Percentiles rank a stretch among this genome's conserved stretches.
Conservation (phyloP, 2,329 filamentous ascomycete genomes). For the Huntiella abstrusa region DNA sequence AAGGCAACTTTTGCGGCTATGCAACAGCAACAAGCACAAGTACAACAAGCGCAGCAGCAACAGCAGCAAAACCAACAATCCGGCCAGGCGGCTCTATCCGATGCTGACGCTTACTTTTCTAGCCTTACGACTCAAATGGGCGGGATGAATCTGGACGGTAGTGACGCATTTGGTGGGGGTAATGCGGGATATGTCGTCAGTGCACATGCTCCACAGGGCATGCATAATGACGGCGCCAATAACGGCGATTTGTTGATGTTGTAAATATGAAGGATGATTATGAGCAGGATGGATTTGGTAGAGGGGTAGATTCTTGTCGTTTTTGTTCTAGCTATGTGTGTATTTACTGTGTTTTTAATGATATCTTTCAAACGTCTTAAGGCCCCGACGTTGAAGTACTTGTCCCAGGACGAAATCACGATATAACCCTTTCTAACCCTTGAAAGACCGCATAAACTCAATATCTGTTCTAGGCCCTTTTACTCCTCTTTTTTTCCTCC, state of each 20-base stretch:
- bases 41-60: neutral
- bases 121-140: conserved; percentile 61
- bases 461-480: too few species aligned
- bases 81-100: conserved; percentile 40
- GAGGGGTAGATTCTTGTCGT: neutral
- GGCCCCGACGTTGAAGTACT: neutral
- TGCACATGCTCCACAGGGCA: conserved; percentile 60
- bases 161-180: conserved; percentile 44
- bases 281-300: neutral
- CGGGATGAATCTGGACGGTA: conserved; percentile 45
- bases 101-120: conserved; percentile 80
- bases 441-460: too few species aligned
- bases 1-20: conserved; percentile 20
- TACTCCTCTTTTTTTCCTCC: too few species aligned
- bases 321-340: neutral
- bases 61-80: neutral
- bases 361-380: neutral
- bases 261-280: conserved; percentile 18
- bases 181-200: conserved; percentile 51
- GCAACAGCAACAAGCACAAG: neutral
- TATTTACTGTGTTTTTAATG: neutral
- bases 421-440: too few species aligned
- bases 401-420: neutral
- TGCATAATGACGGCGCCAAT: conserved; percentile 39
- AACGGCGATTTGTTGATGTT: conserved; percentile 56